Evolutionary conservation across 371 early-diverging fungal species (phyloP).

Genomic region (Mycotypha africana): DNA sequence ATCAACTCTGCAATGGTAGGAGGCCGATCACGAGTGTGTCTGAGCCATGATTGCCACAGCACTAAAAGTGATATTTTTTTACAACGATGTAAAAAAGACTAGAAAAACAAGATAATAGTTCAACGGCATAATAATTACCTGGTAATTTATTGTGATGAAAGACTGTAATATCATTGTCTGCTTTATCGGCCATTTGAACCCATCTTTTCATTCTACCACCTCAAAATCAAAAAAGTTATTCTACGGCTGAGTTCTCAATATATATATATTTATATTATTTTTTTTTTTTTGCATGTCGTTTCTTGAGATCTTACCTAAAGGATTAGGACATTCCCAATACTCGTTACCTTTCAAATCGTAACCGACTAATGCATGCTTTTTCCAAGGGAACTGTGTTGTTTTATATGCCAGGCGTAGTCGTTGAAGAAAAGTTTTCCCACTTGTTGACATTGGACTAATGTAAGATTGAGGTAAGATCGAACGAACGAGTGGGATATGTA

Average conservation of each 20-base stretch:
- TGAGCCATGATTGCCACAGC: conserved; percentile 73
- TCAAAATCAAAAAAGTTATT: too few relatives aligned
- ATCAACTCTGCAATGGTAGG: conserved; percentile 51
- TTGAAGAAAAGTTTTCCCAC: background rate
- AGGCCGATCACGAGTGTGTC: conserved; percentile 55
- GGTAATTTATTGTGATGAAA: conserved; percentile 48
- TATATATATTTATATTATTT: too few relatives aligned
- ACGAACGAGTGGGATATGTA: too few relatives aligned
- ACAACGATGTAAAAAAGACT: too few relatives aligned
- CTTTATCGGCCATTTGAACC: conserved; percentile 35
- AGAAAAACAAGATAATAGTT: background rate
- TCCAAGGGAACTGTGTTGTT: conserved; percentile 45
- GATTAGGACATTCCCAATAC: conserved; percentile 70
- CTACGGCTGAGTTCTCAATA: too few relatives aligned
- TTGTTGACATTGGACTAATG: background rate
- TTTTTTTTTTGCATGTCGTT: background rate
- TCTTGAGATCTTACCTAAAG: conserved; percentile 25
- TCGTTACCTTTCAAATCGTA: conserved; percentile 62
- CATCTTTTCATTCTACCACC: conserved; percentile 44
- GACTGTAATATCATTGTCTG: conserved; percentile 21
- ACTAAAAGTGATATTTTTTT: conserved; percentile 22
- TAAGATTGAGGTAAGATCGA: too few relatives aligned
- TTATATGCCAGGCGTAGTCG: too few relatives aligned
- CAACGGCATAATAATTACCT: conserved; percentile 29
- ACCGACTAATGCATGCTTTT: conserved; percentile 53